Evolutionary conservation across 495 filamentous ascomycete species (phyloP).

Genomic region (Chlorociboria aeruginascens): DNA sequence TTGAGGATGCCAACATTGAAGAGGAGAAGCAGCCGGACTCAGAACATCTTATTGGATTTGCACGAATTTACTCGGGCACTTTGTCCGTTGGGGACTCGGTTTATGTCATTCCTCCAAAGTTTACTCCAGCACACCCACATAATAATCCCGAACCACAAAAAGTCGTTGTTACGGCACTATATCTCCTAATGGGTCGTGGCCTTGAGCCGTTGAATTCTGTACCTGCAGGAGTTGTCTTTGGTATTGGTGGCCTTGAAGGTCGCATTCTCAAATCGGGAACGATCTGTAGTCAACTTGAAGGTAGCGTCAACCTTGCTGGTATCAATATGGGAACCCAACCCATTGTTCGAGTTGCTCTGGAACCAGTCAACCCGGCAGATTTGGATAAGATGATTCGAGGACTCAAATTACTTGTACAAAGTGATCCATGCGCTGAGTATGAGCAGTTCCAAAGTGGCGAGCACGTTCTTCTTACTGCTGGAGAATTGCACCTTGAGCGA

Average conservation of each 20-base stretch:
- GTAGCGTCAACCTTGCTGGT: constrained; percentile 87
- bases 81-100: constrained; percentile 80
- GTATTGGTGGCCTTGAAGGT: constrained; percentile 86
- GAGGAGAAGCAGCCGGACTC: constrained; percentile 48
- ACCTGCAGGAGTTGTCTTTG: constrained; percentile 89
- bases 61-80: constrained; percentile 82
- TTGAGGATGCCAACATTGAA: constrained; percentile 34
- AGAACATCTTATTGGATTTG: constrained; percentile 91
- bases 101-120: constrained; percentile 87
- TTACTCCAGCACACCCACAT: constrained; percentile 68
- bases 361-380: constrained; percentile 78
- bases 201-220: constrained; percentile 76
- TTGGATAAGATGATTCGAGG: constrained; percentile 89
- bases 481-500: constrained; percentile 87
- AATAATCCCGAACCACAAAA: constrained; percentile 67
- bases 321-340: constrained; percentile 65
- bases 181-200: constrained; percentile 90
- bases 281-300: constrained; percentile 76
- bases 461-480: constrained; percentile 89
- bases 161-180: constrained; percentile 75
- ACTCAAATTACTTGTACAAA: constrained; percentile 78
- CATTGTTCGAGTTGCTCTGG: constrained; percentile 90
- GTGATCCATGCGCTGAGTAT: constrained; percentile 92
- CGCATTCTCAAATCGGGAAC: constrained; percentile 91
- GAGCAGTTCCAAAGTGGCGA: constrained; percentile 88